A percentile compares a stretch with the other conserved stretches of the same genome.
phyloP scores from a whole-genome alignment of 768 basidiomycete species.

The Tricholoma furcatifolium region DNA sequence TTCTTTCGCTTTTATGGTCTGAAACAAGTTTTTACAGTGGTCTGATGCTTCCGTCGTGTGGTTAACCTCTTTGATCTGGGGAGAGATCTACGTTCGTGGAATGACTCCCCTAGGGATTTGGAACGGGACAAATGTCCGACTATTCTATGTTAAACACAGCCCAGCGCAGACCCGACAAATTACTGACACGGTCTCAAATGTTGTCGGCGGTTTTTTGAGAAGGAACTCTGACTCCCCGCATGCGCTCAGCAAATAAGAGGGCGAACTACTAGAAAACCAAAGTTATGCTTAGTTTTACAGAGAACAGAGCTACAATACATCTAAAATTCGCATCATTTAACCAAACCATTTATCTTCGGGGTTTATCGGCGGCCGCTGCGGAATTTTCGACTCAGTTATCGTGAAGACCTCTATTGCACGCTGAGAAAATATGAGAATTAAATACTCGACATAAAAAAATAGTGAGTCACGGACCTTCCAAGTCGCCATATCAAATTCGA shows the following conservation, averaged over 20 bases:
- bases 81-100: conserved; percentile 88
- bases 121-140: conserved; percentile 84
- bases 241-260: conserved; percentile 8
- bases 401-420: conserved; percentile 86
- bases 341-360: conserved; percentile 76
- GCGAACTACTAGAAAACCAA: background rate
- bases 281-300: background rate
- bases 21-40: conserved; percentile 56
- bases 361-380: conserved; percentile 60
- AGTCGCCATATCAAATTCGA: conserved; percentile 88
- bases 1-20: conserved; percentile 4
- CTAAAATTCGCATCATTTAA: too few relatives aligned
- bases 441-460: background rate
- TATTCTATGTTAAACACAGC: conserved; percentile 91
- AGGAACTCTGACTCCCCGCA: conserved; percentile 38
- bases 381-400: conserved; percentile 74
- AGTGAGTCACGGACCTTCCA: conserved; percentile 65
- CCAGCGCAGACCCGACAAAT: conserved; percentile 68
- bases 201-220: conserved; percentile 75
- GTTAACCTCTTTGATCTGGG: conserved; percentile 94
- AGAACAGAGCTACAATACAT: background rate
- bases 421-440: conserved; percentile 35
- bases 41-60: conserved; percentile 89
- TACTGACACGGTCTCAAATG: conserved; percentile 76
- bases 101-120: conserved; percentile 88